These are phyloP conservation scores for Phlegmacium glaucopus DNA, from an alignment of 768 basidiomycete genomes.

Conservation along the genomic window DNA sequence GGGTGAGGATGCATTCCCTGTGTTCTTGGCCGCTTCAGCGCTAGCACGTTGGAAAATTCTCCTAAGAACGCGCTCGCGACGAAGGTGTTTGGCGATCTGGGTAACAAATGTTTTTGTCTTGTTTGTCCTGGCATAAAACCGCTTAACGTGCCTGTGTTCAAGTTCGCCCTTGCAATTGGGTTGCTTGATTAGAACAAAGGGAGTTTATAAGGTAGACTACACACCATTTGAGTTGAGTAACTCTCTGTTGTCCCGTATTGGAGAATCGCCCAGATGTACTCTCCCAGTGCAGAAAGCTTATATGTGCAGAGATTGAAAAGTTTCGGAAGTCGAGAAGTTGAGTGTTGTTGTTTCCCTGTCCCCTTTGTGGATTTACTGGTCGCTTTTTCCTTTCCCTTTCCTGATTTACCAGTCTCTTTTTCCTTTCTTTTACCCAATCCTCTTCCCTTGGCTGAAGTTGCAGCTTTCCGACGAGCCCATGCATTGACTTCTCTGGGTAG, in stretches of 20 bases:
- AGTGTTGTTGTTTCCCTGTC: neutral
- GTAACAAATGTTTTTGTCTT: neutral
- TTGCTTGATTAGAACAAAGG: neutral
- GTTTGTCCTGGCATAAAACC: conserved; percentile 8
- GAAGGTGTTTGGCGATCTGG: conserved; percentile 2
- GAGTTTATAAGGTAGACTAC: neutral
- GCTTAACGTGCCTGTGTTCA: conserved; percentile 10
- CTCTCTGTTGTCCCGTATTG: conserved; percentile 31
- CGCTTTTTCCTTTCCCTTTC: too few relatives aligned
- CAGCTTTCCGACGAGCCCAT: neutral
- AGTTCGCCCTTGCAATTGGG: conserved; percentile 6
- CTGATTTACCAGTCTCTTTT: too few relatives aligned
- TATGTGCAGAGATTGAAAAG: conserved; percentile 25
- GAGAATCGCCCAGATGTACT: conserved; percentile 24
- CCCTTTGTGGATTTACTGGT: neutral
- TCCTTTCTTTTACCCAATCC: neutral
- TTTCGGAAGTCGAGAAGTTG: neutral
- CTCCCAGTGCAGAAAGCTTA: conserved; percentile 31
- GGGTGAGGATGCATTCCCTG: conserved; percentile 3
- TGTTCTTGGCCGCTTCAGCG: neutral
- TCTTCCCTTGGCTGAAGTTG: neutral
- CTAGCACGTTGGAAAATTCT: neutral
- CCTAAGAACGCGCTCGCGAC: conserved; percentile 5
- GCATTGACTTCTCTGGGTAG: neutral
- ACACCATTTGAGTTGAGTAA: conserved; percentile 34